Conservation (phyloP, 2,329 filamentous ascomycete species). For the Pseudogymnoascus sp. region DNA sequence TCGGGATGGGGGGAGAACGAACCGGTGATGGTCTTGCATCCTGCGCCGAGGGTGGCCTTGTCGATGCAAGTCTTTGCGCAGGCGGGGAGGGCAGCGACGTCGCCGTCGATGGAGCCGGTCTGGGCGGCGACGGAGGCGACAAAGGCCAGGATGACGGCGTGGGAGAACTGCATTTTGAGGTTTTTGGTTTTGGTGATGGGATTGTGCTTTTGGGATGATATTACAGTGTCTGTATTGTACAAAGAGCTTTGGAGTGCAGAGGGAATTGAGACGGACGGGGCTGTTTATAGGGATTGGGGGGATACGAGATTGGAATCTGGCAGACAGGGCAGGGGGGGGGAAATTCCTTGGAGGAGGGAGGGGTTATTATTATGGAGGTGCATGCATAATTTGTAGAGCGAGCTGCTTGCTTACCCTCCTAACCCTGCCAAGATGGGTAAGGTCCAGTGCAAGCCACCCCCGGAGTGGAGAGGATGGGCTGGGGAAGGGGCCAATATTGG, state of each 20-base stretch:
- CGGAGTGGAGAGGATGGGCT: background rate
- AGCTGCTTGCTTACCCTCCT: background rate
- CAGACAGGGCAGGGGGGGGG: background rate
- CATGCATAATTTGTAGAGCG: background rate
- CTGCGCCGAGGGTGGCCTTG: background rate
- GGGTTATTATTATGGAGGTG: background rate
- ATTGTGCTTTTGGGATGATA: background rate
- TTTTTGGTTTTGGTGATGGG: background rate
- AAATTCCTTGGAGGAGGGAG: background rate
- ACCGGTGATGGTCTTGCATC: background rate
- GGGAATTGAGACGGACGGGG: background rate
- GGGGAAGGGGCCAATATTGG: background rate
- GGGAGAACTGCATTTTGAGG: background rate
- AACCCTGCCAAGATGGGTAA: background rate
- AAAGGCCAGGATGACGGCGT: background rate
- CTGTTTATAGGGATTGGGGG: background rate
- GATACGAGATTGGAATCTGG: background rate
- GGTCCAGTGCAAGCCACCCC: background rate
- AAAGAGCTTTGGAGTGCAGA: background rate
- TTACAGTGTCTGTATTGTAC: background rate
- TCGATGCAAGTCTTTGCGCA: background rate
- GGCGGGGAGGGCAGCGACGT: background rate
- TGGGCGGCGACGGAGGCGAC: background rate
- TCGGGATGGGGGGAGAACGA: background rate
- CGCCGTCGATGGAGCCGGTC: background rate